phyloP scores from a whole-genome alignment of 1,284 basidiomycete species.

The Chondrostereum purpureum region DNA sequence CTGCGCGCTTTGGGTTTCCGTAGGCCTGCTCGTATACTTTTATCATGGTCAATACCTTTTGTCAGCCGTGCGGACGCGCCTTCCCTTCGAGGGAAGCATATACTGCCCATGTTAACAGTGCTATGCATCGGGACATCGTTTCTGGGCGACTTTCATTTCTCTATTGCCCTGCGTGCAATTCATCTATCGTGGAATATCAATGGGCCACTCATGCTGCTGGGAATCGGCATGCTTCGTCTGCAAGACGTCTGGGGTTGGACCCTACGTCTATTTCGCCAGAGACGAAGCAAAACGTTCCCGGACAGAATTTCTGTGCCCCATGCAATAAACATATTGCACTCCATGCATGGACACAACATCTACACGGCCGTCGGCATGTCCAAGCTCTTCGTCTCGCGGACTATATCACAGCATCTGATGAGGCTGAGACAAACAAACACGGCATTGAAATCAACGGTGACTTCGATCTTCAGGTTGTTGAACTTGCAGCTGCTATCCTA shows the following conservation, averaged over 20 bases:
- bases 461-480: constrained; percentile 31
- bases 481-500: constrained; percentile 18
- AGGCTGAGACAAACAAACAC: constrained; percentile 27
- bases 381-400: constrained; percentile 27
- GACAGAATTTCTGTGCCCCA: constrained; percentile 28
- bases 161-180: constrained; percentile 26
- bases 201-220: constrained; percentile 27
- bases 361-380: constrained; percentile 22
- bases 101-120: background rate
- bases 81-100: background rate
- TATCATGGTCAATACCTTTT: too few relatives aligned
- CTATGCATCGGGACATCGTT: background rate
- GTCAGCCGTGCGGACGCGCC: background rate
- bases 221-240: constrained; percentile 19
- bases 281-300: constrained; percentile 19
- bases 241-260: constrained; percentile 16
- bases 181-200: constrained; percentile 18
- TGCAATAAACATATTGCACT: constrained; percentile 29
- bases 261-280: constrained; percentile 24
- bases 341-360: constrained; percentile 27
- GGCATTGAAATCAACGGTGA: constrained; percentile 23
- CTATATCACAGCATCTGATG: constrained; percentile 23
- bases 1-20: too few relatives aligned
- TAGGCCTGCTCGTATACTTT: too few relatives aligned
- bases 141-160: constrained; percentile 7